Evolutionary conservation across 179 eudicot species (phyloP).

Genomic region (Amaranthus tricolor): DNA sequence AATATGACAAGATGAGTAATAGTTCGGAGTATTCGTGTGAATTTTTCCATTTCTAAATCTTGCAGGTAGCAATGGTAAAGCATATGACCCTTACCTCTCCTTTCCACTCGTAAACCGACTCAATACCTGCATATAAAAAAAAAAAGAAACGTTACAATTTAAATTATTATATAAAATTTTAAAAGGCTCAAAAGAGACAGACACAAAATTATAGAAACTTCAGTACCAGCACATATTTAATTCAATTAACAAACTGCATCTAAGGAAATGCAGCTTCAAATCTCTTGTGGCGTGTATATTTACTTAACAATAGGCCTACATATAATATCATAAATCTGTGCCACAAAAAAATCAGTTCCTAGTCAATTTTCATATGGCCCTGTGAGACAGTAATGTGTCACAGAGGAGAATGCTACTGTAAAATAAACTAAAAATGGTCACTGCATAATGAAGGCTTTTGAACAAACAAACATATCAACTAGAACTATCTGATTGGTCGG

Average conservation of each 20-base stretch:
- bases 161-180: not conserved
- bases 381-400: not conserved
- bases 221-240: not conserved
- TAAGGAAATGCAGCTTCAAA: not conserved
- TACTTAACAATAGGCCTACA: not conserved
- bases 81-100: constrained; percentile 64
- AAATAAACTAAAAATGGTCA: not conserved
- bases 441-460: not conserved
- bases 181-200: not conserved
- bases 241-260: not conserved
- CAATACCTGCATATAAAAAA: constrained; percentile 62
- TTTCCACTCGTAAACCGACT: constrained; percentile 89
- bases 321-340: not conserved
- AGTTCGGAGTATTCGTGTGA: too few species aligned
- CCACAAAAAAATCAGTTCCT: not conserved
- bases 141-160: not conserved
- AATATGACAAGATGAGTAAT: too few species aligned
- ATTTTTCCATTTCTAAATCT: not conserved
- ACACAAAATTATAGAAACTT: not conserved
- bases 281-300: too few species aligned
- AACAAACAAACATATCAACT: too few species aligned
- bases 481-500: too few species aligned
- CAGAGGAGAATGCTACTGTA: not conserved
- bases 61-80: not conserved
- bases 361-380: not conserved